Evolutionary conservation across 2,329 filamentous ascomycete genomes (phyloP).

Genomic region (Westerdykella aurantiaca): DNA sequence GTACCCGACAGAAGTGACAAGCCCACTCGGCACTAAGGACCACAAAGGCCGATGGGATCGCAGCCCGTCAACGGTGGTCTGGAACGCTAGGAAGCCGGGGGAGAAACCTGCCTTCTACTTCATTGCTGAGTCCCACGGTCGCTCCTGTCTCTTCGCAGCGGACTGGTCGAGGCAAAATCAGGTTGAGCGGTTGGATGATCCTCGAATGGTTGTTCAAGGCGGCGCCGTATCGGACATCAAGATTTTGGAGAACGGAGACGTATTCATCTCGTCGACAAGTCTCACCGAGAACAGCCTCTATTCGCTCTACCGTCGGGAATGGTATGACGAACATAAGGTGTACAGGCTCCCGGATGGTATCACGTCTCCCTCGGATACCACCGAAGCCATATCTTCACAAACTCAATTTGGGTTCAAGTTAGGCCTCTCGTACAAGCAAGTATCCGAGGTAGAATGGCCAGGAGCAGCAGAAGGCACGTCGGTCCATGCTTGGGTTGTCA

Average conservation of each 20-base stretch:
- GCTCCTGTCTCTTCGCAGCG: slow-evolving; percentile 57
- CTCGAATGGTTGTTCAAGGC: slow-evolving; percentile 28
- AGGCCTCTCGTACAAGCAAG: slow-evolving; percentile 58
- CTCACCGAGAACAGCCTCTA: slow-evolving; percentile 69
- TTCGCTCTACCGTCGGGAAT: slow-evolving; percentile 46
- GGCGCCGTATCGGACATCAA: slow-evolving; percentile 42
- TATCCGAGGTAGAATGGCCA: slow-evolving; percentile 63
- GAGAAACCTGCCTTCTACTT: slow-evolving; percentile 59
- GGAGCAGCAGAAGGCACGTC: slow-evolving; percentile 56
- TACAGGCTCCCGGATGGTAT: slow-evolving; percentile 18
- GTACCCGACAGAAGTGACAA: background rate
- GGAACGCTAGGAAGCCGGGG: slow-evolving; percentile 41
- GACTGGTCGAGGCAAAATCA: too few species aligned
- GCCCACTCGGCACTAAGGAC: slow-evolving; percentile 51
- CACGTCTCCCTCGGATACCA: slow-evolving; percentile 21
- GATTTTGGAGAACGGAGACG: slow-evolving; percentile 45
- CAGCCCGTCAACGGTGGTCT: slow-evolving; percentile 47
- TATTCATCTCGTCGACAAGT: slow-evolving; percentile 64
- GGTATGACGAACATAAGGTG: slow-evolving; percentile 3
- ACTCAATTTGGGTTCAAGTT: slow-evolving; percentile 61
- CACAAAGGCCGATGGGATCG: slow-evolving; percentile 57
- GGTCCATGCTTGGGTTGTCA: slow-evolving; percentile 66
- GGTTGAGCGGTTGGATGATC: slow-evolving; percentile 4
- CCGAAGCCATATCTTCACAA: slow-evolving; percentile 53
- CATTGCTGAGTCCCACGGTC: slow-evolving; percentile 65